These are phyloP conservation scores for Geosiphon pyriformis DNA, from an alignment of 192 early-diverging fungal genomes.

Conservation along the genomic window DNA sequence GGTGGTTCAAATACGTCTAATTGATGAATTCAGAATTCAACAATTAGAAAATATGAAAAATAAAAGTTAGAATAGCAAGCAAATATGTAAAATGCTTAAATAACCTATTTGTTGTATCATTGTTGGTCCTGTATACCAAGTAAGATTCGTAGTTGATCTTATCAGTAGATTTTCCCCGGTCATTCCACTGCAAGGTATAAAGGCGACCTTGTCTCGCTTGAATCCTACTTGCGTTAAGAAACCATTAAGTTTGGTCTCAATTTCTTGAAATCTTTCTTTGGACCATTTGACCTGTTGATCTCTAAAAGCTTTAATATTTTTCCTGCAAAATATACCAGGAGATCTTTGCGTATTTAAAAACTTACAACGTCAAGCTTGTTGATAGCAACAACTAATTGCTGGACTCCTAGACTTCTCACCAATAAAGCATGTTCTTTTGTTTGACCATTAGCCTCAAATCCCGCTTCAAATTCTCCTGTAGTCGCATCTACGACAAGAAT, in stretches of 20 bases:
- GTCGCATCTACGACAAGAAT: conserved; percentile 88
- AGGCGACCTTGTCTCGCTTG: conserved; percentile 61
- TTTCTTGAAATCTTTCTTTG: conserved; percentile 72
- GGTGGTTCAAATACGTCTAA: conserved; percentile 76
- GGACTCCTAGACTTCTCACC: conserved; percentile 86
- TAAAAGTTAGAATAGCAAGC: conserved; percentile 10
- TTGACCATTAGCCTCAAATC: conserved; percentile 91
- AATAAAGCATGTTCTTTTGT: conserved; percentile 94
- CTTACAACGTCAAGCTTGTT: conserved; percentile 91
- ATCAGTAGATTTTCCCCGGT: conserved; percentile 80
- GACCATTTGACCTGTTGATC: conserved; percentile 66
- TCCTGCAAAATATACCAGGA: too few species aligned
- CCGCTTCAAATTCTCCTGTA: conserved; percentile 89
- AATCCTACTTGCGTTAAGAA: conserved; percentile 85
- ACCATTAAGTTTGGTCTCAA: conserved; percentile 54
- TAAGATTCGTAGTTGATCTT: conserved; percentile 34
- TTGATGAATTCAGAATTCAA: background rate
- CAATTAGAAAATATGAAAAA: background rate
- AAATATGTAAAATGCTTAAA: background rate
- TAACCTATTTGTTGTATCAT: conserved; percentile 68
- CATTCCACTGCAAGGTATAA: conserved; percentile 90
- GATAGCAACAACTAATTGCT: conserved; percentile 86
- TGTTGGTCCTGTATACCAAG: conserved; percentile 80
- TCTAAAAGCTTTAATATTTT: too few species aligned
- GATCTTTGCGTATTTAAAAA: too few species aligned